These are phyloP conservation scores for Porcisia deanei DNA, from an alignment of 208 protist species.

Conservation along the genomic window DNA sequence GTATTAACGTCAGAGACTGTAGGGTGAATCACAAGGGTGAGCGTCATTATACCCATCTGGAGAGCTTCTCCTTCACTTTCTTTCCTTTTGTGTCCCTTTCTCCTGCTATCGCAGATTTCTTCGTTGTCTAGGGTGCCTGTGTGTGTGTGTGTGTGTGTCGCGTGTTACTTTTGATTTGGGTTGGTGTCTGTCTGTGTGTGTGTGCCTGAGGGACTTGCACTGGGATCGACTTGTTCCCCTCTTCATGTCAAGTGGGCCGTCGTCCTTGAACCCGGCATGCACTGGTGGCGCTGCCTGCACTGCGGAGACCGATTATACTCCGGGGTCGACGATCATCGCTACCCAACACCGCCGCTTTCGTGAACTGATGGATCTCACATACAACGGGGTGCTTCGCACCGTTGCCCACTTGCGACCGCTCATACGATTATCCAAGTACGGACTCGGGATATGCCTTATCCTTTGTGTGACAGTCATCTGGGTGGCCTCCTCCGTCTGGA, in stretches of 20 bases:
- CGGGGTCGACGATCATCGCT: constrained; percentile 2
- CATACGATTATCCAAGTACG: constrained; percentile 55
- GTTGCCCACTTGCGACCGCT: constrained; percentile 7
- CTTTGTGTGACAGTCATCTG: constrained; percentile 90
- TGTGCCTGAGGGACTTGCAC: neutral
- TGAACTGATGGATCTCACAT: neutral
- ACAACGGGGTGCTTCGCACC: neutral
- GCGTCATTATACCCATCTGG: too few relatives aligned
- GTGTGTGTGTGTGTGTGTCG: too few relatives aligned
- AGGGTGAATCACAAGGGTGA: too few relatives aligned
- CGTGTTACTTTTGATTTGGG: too few relatives aligned
- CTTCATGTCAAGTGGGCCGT: neutral
- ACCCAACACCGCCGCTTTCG: constrained; percentile 1
- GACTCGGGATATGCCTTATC: constrained; percentile 82
- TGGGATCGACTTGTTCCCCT: neutral
- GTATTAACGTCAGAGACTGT: neutral
- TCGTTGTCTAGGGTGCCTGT: too few relatives aligned
- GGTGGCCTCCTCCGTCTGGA: constrained; percentile 87
- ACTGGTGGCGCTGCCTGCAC: neutral
- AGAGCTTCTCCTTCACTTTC: neutral
- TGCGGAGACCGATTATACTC: neutral
- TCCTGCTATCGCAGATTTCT: too few relatives aligned
- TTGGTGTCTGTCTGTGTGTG: too few relatives aligned
- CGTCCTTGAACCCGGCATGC: neutral
- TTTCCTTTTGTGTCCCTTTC: neutral